These are phyloP conservation scores for Wickerhamiella parazyma DNA, from an alignment of 805 yeast genomes.

Conservation along the genomic window DNA sequence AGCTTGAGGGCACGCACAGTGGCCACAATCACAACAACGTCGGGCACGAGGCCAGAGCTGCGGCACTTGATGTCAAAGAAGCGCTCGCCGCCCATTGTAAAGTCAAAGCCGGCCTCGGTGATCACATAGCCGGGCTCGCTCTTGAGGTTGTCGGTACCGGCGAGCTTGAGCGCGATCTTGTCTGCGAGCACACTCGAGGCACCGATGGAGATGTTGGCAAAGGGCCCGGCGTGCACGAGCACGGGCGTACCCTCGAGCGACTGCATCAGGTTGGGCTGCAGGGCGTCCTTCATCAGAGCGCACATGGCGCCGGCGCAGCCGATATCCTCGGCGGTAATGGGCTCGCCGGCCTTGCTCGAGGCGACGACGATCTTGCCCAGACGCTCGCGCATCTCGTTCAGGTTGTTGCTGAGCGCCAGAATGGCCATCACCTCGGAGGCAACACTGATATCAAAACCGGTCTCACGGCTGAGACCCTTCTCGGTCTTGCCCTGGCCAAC, in stretches of 20 bases:
- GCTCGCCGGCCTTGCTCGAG: conserved; percentile 56
- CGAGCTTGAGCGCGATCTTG: conserved; percentile 78
- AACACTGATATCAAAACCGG: conserved; percentile 94
- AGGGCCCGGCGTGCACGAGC: conserved; percentile 97
- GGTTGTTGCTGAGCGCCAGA: conserved; percentile 64
- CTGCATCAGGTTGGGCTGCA: conserved; percentile 94
- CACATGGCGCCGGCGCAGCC: conserved; percentile 94
- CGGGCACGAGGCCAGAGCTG: conserved; percentile 80
- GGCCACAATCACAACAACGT: conserved; percentile 85
- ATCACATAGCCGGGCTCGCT: conserved; percentile 62
- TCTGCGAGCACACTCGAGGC: conserved; percentile 93
- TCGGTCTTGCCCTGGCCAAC: conserved; percentile 89
- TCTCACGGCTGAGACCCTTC: conserved; percentile 68
- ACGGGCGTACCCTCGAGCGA: conserved; percentile 96
- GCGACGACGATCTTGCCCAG: conserved; percentile 86
- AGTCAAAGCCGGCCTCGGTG: conserved; percentile 96
- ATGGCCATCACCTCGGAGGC: conserved; percentile 97
- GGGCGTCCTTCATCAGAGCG: conserved; percentile 87
- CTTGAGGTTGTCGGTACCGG: conserved; percentile 46
- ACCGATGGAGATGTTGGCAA: conserved; percentile 94
- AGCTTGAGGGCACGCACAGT: conserved; percentile 90
- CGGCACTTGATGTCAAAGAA: conserved; percentile 93
- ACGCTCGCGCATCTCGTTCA: conserved; percentile 73
- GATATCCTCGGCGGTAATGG: conserved; percentile 86
- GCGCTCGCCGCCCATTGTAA: conserved; percentile 98